Conservation (phyloP, 371 early-diverging fungal genomes). For the Blastocladiella emersonii region DNA sequence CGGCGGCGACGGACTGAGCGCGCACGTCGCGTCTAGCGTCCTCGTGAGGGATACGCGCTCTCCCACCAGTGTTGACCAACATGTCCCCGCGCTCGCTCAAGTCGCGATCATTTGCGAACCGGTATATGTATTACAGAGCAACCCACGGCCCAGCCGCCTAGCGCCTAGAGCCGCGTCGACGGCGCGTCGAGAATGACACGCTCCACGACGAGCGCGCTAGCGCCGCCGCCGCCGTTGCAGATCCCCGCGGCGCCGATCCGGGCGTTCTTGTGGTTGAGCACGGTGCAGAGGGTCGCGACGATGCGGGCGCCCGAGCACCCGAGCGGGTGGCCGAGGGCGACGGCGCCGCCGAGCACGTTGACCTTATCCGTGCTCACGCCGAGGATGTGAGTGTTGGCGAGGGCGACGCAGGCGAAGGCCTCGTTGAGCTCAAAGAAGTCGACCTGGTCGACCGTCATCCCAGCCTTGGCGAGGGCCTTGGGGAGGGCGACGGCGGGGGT, state of each 20-base stretch:
- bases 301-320: conserved; percentile 94
- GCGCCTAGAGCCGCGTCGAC: too few species aligned
- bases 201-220: conserved; percentile 78
- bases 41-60: too few species aligned
- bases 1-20: too few species aligned
- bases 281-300: conserved; percentile 63
- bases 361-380: conserved; percentile 56
- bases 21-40: too few species aligned
- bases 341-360: conserved; percentile 92
- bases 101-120: too few species aligned
- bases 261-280: conserved; percentile 37
- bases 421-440: conserved; percentile 92
- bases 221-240: conserved; percentile 95
- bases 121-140: too few species aligned
- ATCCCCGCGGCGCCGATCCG: conserved; percentile 72
- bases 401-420: conserved; percentile 90
- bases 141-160: too few species aligned
- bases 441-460: conserved; percentile 28
- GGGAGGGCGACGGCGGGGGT: conserved; percentile 86
- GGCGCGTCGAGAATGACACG: conserved; percentile 18
- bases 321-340: conserved; percentile 94
- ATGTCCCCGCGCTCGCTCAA: too few species aligned
- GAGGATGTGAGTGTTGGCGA: conserved; percentile 76
- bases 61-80: too few species aligned
- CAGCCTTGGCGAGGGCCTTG: conserved; percentile 75